Evolutionary conservation across 805 yeast species (phyloP).

Genomic region (Candida alai): DNA sequence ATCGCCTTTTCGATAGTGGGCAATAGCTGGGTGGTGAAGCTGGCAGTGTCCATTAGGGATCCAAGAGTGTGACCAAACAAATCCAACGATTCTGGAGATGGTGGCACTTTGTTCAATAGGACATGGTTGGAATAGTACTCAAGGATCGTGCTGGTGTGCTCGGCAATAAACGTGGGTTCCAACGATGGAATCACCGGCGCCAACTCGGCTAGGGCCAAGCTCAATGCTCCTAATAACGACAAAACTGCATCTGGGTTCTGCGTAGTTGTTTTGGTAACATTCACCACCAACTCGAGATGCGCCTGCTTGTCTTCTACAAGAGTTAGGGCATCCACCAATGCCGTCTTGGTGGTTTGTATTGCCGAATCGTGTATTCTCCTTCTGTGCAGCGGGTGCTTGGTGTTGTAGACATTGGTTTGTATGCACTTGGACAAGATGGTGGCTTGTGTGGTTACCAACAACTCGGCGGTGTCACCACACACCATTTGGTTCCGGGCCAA

Average conservation of each 20-base stretch:
- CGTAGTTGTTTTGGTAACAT: not conserved
- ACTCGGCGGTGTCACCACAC: conserved; percentile 21
- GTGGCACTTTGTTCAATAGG: conserved; percentile 43
- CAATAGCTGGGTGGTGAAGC: conserved; percentile 37
- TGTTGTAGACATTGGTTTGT: conserved; percentile 5
- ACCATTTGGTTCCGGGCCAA: conserved; percentile 11
- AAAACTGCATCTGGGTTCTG: conserved; percentile 8
- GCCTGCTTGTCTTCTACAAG: conserved; percentile 4
- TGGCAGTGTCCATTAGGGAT: conserved; percentile 35
- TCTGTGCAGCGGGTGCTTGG: conserved; percentile 11
- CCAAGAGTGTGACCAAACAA: conserved; percentile 43
- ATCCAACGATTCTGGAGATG: conserved; percentile 30
- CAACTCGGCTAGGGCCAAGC: conserved; percentile 20
- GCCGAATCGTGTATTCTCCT: conserved; percentile 26
- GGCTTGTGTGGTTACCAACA: conserved; percentile 22
- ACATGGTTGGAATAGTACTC: conserved; percentile 34
- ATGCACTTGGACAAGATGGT: conserved; percentile 32
- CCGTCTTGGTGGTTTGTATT: conserved; percentile 23
- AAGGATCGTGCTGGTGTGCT: conserved; percentile 9
- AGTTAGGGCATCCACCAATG: conserved; percentile 5
- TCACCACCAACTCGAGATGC: conserved; percentile 1
- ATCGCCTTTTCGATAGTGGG: conserved; percentile 72
- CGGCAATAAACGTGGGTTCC: conserved; percentile 11
- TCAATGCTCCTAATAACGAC: conserved; percentile 21
- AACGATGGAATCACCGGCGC: conserved; percentile 23